Conservation (phyloP, 768 basidiomycete genomes). For the Strobilomyces dryophilus region DNA sequence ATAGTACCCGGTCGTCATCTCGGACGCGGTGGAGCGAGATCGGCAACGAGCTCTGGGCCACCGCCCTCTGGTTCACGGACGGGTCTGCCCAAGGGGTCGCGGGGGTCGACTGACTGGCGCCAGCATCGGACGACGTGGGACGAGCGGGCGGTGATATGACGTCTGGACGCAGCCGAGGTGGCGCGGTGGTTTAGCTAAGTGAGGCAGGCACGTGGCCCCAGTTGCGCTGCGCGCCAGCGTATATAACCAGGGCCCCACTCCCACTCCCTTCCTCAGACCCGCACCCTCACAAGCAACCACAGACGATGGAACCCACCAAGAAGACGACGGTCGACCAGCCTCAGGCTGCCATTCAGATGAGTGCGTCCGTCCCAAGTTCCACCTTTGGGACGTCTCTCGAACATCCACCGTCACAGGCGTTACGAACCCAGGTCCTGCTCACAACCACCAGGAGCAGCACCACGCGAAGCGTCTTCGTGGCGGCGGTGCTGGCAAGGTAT, state of each 20-base stretch:
- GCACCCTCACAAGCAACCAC: conserved; percentile 25
- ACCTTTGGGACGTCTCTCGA: background rate
- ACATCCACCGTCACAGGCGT: conserved; percentile 33
- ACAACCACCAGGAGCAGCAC: conserved; percentile 39
- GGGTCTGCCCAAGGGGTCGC: no score
- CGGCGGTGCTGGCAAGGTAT: conserved; percentile 65
- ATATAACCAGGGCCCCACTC: conserved; percentile 14
- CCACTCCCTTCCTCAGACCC: background rate
- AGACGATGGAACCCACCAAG: conserved; percentile 30
- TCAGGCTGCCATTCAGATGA: conserved; percentile 57
- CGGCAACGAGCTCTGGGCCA: no score
- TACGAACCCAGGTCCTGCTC: conserved; percentile 41
- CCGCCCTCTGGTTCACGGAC: no score
- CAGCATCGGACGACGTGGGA: no score
- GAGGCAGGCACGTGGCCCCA: conserved; percentile 11
- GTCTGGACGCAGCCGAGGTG: background rate
- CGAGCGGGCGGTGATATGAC: background rate
- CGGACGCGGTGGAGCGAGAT: no score
- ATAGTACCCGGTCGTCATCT: no score
- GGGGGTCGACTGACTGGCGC: no score
- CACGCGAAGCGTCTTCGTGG: conserved; percentile 61
- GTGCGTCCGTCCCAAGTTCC: conserved; percentile 43
- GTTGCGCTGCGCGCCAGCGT: background rate
- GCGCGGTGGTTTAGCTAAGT: conserved; percentile 5
- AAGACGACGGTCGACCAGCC: conserved; percentile 49